Conservation (phyloP, 805 yeast genomes). For the Brettanomyces naardenensis region DNA sequence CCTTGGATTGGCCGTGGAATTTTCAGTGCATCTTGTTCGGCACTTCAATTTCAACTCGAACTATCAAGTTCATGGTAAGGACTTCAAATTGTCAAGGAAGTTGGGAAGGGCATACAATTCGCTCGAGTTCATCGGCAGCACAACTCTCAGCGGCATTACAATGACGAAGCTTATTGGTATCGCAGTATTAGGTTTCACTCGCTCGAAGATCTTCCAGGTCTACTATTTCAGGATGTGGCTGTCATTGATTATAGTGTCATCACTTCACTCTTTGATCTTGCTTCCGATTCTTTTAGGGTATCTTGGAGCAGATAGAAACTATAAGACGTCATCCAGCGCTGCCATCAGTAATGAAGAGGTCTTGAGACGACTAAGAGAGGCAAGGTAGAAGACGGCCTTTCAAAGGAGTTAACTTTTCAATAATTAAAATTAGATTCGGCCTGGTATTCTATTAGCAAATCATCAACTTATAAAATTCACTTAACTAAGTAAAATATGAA, state of each 20-base stretch:
- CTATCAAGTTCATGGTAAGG: constrained; percentile 2
- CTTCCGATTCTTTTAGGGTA: constrained; percentile 67
- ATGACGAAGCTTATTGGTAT: constrained; percentile 87
- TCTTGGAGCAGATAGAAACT: constrained; percentile 50
- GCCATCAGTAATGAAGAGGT: constrained; percentile 18
- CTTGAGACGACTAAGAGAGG: constrained; percentile 9
- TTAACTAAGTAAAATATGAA: not conserved
- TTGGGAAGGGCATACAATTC: constrained; percentile 43
- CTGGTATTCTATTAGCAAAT: too few relatives aligned
- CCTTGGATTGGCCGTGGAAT: constrained; percentile 88
- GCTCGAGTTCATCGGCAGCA: constrained; percentile 73
- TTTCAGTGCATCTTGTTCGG: constrained; percentile 79
- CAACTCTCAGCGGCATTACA: constrained; percentile 87
- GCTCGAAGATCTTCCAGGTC: constrained; percentile 80
- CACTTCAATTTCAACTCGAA: constrained; percentile 45
- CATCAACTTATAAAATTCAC: too few relatives aligned
- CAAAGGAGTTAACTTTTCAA: too few relatives aligned
- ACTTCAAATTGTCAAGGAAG: constrained; percentile 2
- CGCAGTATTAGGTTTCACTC: constrained; percentile 75
- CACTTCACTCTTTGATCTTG: constrained; percentile 69
- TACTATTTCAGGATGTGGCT: constrained; percentile 96
- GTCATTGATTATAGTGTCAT: constrained; percentile 65
- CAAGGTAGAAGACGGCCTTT: not conserved
- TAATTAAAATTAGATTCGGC: too few relatives aligned
- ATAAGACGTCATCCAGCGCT: constrained; percentile 20